Percentiles rank a stretch among this genome's conserved stretches.
Evolutionary conservation across 176 grass and related monocot species (phyloP).

Genomic region (Bothriochloa decipiens): DNA sequence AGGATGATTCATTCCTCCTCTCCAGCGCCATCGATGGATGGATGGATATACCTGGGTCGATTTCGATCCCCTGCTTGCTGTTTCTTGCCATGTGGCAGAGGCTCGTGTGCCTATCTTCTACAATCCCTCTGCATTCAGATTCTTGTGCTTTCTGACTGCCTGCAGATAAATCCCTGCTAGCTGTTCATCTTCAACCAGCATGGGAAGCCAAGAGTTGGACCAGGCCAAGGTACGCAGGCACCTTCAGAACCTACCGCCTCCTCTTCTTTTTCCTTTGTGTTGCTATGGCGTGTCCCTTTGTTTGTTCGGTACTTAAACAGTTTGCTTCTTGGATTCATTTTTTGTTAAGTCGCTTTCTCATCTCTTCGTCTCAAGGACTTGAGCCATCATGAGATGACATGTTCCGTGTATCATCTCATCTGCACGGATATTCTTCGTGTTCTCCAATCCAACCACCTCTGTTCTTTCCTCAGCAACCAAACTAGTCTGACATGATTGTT

Average conservation of each 20-base stretch:
- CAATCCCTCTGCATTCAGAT: neutral
- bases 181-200: conserved; percentile 5
- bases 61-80: neutral
- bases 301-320: neutral
- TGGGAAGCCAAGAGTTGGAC: conserved; percentile 35
- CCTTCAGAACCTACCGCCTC: too few relatives aligned
- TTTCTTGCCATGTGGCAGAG: neutral
- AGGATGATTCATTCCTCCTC: neutral
- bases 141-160: neutral
- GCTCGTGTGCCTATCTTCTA: too few relatives aligned
- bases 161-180: neutral
- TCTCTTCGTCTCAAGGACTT: too few relatives aligned
- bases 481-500: conserved; percentile 4
- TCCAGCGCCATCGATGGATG: too few relatives aligned
- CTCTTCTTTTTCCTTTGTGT: neutral
- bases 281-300: neutral
- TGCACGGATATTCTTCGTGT: neutral
- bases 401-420: neutral
- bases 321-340: neutral
- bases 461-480: neutral
- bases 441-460: neutral
- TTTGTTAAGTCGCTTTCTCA: neutral
- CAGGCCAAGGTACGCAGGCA: conserved; percentile 38
- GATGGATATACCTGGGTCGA: too few relatives aligned
- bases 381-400: neutral